Evolutionary conservation across 2,329 filamentous ascomycete genomes (phyloP).

Genomic region (Colletotrichum sp.): DNA sequence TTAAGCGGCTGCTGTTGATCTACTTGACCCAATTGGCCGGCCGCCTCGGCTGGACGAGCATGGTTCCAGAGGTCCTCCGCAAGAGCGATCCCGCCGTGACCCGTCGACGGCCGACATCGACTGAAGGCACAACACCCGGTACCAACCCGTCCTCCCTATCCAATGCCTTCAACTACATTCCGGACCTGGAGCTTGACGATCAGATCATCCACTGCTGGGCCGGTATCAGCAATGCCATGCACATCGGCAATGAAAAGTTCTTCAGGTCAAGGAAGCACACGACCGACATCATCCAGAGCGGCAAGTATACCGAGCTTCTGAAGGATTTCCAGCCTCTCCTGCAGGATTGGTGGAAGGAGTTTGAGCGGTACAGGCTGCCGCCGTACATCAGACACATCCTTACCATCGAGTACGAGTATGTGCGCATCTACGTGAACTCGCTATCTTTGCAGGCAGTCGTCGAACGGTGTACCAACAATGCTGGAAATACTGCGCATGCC

Average conservation of each 20-base stretch:
- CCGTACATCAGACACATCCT: conserved; percentile 76
- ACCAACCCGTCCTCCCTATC: conserved; percentile 62
- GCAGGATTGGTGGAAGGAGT: conserved; percentile 78
- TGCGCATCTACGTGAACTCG: conserved; percentile 93
- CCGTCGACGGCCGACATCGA: conserved; percentile 52
- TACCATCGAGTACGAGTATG: conserved; percentile 94
- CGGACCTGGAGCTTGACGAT: conserved; percentile 69
- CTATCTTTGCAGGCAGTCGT: conserved; percentile 93
- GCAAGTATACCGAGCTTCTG: conserved; percentile 81
- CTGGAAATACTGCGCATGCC: conserved; percentile 47
- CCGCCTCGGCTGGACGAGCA: conserved; percentile 88
- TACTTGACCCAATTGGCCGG: conserved; percentile 95
- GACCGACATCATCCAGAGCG: conserved; percentile 85
- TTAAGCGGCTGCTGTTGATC: conserved; percentile 85
- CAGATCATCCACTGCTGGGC: conserved; percentile 91
- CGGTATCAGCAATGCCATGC: conserved; percentile 91
- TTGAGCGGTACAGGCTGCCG: conserved; percentile 77
- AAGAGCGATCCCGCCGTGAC: conserved; percentile 62
- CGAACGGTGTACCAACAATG: conserved; percentile 85
- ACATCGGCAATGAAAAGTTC: conserved; percentile 84
- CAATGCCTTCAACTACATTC: conserved; percentile 69
- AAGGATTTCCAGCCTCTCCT: conserved; percentile 83
- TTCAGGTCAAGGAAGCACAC: conserved; percentile 90
- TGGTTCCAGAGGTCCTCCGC: conserved; percentile 77
- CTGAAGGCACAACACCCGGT: conserved; percentile 64